These are phyloP conservation scores for Thermothelomyces thermophilus DNA, from an alignment of 2,329 filamentous ascomycete genomes.

Conservation along the genomic window DNA sequence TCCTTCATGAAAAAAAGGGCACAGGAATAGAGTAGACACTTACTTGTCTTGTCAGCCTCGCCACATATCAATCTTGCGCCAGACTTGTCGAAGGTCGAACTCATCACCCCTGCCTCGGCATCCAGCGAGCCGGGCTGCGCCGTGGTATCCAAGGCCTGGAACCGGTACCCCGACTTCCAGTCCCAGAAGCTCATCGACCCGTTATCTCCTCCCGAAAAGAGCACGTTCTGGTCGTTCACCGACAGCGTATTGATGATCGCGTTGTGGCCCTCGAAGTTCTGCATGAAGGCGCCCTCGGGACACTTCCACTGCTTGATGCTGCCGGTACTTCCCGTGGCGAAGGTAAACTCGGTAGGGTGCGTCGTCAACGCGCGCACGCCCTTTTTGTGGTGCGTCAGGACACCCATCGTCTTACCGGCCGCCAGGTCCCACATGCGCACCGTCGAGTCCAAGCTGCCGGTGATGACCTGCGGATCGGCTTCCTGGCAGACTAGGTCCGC, in stretches of 20 bases:
- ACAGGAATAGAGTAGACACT: constrained; percentile 26
- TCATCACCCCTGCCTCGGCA: constrained; percentile 92
- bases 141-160: constrained; percentile 82
- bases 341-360: constrained; percentile 92
- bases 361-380: constrained; percentile 77
- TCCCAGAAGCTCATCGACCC: constrained; percentile 98
- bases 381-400: constrained; percentile 97
- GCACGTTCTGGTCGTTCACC: constrained; percentile 89
- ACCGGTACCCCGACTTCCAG: constrained; percentile 93
- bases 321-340: constrained; percentile 83
- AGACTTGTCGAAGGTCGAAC: constrained; percentile 83
- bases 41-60: constrained; percentile 91
- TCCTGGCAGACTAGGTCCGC: constrained; percentile 88
- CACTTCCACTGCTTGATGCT: constrained; percentile 99
- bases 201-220: constrained; percentile 94
- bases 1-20: neutral
- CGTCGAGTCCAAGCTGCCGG: constrained; percentile 84
- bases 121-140: constrained; percentile 92
- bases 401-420: constrained; percentile 91
- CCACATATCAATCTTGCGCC: constrained; percentile 86
- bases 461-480: constrained; percentile 92
- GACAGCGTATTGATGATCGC: constrained; percentile 91
- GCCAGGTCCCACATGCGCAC: constrained; percentile 93
- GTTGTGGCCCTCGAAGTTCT: constrained; percentile 96
- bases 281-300: constrained; percentile 96